Percentiles rank a stretch among this genome's conserved stretches.
Conservation (phyloP, 306 rosid genomes). For the Albizia julibrissin region DNA sequence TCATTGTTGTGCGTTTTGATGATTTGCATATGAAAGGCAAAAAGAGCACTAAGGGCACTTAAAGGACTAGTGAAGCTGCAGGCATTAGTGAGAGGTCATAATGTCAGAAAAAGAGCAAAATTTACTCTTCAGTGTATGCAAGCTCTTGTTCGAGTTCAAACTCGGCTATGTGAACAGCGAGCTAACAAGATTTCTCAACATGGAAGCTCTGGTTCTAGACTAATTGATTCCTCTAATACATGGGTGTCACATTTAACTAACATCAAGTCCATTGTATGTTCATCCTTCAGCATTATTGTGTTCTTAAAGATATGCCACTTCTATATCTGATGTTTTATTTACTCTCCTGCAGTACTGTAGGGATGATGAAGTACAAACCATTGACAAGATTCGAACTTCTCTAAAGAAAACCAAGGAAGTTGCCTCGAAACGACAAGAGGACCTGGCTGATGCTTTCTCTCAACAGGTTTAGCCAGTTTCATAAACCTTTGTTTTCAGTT, state of each 20-base stretch:
- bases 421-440: slow-evolving; percentile 41
- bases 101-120: slow-evolving; percentile 52
- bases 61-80: slow-evolving; percentile 63
- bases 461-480: slow-evolving; percentile 41
- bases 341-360: slow-evolving; percentile 36
- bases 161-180: slow-evolving; percentile 43
- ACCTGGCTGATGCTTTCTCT: slow-evolving; percentile 52
- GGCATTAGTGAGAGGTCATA: slow-evolving; percentile 63
- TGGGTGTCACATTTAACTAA: slow-evolving; percentile 31
- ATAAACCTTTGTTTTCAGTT: not conserved
- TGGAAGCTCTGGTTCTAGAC: slow-evolving; percentile 37
- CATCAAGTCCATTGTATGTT: slow-evolving; percentile 38
- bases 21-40: slow-evolving; percentile 44
- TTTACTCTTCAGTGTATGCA: slow-evolving; percentile 62
- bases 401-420: slow-evolving; percentile 41
- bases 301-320: not conserved
- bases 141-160: slow-evolving; percentile 55
- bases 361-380: slow-evolving; percentile 36
- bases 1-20: not conserved
- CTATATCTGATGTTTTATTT: not conserved
- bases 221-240: slow-evolving; percentile 29
- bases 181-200: slow-evolving; percentile 43
- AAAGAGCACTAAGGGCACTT: slow-evolving; percentile 61
- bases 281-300: not conserved
- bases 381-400: slow-evolving; percentile 40